phyloP scores from a whole-genome alignment of 495 filamentous ascomycete species.

The Penicillium parvum region DNA sequence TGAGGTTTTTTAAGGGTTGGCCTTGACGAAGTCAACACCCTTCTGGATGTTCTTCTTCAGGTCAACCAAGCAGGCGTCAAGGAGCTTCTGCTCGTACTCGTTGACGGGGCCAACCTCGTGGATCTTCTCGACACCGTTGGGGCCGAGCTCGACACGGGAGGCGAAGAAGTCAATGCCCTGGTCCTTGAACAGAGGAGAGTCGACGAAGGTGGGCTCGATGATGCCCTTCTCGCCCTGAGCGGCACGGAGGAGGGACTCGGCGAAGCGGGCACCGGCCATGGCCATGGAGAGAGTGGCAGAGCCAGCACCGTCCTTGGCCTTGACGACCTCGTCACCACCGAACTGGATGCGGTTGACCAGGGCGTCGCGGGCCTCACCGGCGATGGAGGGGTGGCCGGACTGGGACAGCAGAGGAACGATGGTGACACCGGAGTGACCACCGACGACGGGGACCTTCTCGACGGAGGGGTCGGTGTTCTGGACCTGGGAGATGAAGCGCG shows the following conservation, averaged over 20 bases:
- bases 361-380: slow-evolving; percentile 64
- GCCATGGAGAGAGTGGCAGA: slow-evolving; percentile 99
- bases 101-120: slow-evolving; percentile 75
- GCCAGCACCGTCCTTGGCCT: slow-evolving; percentile 97
- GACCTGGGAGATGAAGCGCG: slow-evolving; percentile 91
- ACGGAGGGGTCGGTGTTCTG: slow-evolving; percentile 83
- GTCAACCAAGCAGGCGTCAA: slow-evolving; percentile 78
- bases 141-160: slow-evolving; percentile 88
- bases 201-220: slow-evolving; percentile 93
- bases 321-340: slow-evolving; percentile 98
- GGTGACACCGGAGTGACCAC: slow-evolving; percentile 95
- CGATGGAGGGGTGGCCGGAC: slow-evolving; percentile 78
- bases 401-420: slow-evolving; percentile 97
- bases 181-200: slow-evolving; percentile 96
- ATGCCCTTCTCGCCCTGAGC: slow-evolving; percentile 92
- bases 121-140: slow-evolving; percentile 93
- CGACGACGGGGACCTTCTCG: slow-evolving; percentile 92
- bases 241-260: slow-evolving; percentile 89
- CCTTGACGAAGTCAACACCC: slow-evolving; percentile 65
- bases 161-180: slow-evolving; percentile 95
- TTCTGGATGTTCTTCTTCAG: slow-evolving; percentile 86
- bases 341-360: slow-evolving; percentile 97
- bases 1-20: slow-evolving; percentile 56
- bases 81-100: slow-evolving; percentile 79
- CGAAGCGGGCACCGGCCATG: slow-evolving; percentile 96